Percentiles rank a stretch among this genome's conserved stretches.
These are phyloP conservation scores for Dorcoceras hygrometricum DNA, from an alignment of 257 asterid species.

Conservation along the genomic window DNA sequence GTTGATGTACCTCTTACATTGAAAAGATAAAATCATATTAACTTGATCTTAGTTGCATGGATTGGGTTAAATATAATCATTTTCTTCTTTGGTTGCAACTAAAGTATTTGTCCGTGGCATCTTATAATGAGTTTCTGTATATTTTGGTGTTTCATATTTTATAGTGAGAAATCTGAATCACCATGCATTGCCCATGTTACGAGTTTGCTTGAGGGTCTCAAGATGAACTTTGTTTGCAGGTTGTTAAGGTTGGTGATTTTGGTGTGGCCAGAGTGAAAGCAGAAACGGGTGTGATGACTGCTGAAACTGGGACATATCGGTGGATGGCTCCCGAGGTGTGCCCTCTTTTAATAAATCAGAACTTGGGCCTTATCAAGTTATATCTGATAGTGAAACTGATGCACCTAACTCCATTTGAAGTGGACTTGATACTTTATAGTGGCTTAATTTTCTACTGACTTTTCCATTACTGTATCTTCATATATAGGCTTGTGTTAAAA, in stretches of 20 bases:
- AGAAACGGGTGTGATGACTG: conserved; percentile 97
- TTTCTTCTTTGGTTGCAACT: conserved; percentile 13
- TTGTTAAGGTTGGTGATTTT: conserved; percentile 97
- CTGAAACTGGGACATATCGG: conserved; percentile 97
- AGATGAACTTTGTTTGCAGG: conserved; percentile 42
- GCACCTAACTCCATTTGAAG: background rate
- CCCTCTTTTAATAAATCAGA: conserved; percentile 21
- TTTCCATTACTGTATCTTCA: background rate
- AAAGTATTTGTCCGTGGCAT: background rate
- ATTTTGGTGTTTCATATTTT: conserved; percentile 19
- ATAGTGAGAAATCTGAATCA: background rate
- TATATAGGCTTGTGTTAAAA: background rate
- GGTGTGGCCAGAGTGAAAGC: conserved; percentile 99
- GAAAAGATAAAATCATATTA: background rate
- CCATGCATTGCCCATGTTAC: background rate
- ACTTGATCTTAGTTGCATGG: background rate
- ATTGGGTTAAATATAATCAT: background rate
- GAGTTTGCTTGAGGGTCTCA: conserved; percentile 21
- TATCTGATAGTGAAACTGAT: background rate
- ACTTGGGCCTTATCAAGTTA: background rate
- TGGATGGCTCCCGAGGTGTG: conserved; percentile 99
- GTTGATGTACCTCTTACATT: background rate
- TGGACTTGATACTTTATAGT: background rate
- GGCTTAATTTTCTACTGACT: conserved; percentile 9
- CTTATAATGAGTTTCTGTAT: conserved; percentile 14